Base-by-base conservation (phyloP, 1,139 yeast species). In the Geotrichum citri-aurantii region DNA sequence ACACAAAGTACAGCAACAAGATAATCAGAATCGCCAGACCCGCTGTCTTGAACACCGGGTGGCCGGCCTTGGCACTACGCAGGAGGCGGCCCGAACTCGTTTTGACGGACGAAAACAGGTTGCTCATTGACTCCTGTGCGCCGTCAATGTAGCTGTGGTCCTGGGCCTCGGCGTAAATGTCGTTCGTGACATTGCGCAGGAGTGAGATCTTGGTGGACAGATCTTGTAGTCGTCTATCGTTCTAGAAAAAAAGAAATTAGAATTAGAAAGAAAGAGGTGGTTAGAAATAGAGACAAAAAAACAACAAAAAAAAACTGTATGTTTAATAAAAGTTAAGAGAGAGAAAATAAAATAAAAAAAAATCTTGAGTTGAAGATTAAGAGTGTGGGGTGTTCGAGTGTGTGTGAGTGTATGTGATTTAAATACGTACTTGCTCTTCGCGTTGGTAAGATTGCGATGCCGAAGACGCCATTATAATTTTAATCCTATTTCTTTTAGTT, bases 81-180 rank as follows among this genome's bases (percentile, higher is more conserved):
- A 87, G 75, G 50, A 92, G 79, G 56, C 87, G 83, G 1, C 81
- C 76, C 33, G 95, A 84, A 0, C 96, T 83, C 61, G 84, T 75
- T 64, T 81, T 83, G 17, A 92, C 81, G 66, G 81, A 83, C 21
- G 77, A 77, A 73, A 83, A 77, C 66, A 90, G 73, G 48, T 79
- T 75, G 61, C 84, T 79, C 72, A 92, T 83, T 52, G 87, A 67
- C 57, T 74, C 76, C 33, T 75, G 66, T 8, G 75, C 68, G 4
- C 70, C 64, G 65, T 84, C 86, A 58, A 91, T 75, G 40, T 84
- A 71, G 1, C 81, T 76, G 57, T 75, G 75, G 65, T 85, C 88
- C 52, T 81, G 75, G 1, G 90, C 86, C 62, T 83, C 85, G 54
- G 75, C 73, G 64, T 84, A 82, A 52, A 85, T 83, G 60, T 86